Percentiles rank a stretch among this genome's conserved stretches.
Evolutionary conservation across 2,329 filamentous ascomycete genomes (phyloP).

Genomic region (Diaporthe citri): DNA sequence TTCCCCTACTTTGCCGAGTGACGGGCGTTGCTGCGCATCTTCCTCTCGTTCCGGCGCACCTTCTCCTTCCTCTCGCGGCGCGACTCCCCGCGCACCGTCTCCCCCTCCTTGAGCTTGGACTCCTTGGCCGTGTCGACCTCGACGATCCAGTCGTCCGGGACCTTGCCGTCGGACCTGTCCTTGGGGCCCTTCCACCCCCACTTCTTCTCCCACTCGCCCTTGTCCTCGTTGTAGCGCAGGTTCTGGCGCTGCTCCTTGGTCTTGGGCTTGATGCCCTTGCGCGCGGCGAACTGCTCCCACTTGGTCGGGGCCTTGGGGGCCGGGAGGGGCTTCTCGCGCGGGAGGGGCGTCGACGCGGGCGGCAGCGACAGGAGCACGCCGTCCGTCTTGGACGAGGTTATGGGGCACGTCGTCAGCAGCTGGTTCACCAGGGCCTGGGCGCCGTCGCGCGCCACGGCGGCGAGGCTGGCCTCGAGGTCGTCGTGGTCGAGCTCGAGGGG

Average conservation of each 20-base stretch:
- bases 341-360: constrained; percentile 75
- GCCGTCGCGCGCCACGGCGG: constrained; percentile 84
- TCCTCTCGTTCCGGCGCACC: constrained; percentile 77
- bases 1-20: constrained; percentile 51
- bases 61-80: constrained; percentile 76
- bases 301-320: constrained; percentile 85
- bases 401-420: constrained; percentile 87
- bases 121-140: constrained; percentile 88
- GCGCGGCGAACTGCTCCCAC: constrained; percentile 95
- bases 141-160: constrained; percentile 87
- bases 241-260: constrained; percentile 80
- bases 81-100: constrained; percentile 71
- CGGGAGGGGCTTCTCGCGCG: constrained; percentile 93
- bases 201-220: constrained; percentile 89
- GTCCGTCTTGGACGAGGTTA: constrained; percentile 72
- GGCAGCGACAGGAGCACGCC: constrained; percentile 87
- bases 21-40: constrained; percentile 75
- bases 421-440: constrained; percentile 95
- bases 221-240: constrained; percentile 85
- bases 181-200: constrained; percentile 96
- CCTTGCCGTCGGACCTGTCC: constrained; percentile 49
- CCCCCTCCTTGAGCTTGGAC: constrained; percentile 70
- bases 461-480: constrained; percentile 75
- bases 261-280: constrained; percentile 96
- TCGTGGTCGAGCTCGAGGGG: constrained; percentile 72